Evolutionary conservation across 2,329 filamentous ascomycete genomes (phyloP), one percentile per base, ranked within the genome.

Genomic region (Colletotrichum sp.): DNA sequence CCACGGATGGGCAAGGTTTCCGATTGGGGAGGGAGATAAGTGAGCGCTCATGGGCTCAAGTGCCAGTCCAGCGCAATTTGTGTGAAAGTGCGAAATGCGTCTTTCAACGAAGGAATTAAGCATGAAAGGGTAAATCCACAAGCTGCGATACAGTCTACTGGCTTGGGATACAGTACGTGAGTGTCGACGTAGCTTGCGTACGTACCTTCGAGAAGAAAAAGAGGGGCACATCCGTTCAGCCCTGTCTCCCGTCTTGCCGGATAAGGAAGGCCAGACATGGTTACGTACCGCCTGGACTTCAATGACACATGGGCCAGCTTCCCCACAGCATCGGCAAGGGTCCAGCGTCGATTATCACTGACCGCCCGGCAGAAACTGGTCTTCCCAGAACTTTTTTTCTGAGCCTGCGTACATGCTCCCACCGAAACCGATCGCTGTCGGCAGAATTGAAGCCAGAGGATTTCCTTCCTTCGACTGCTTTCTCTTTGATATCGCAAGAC

Each of bases 331-430:
- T 30, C 16, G 27, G 16, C 68, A 75, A 25, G 72, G 72, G 27
- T 61, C 7, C 8, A n/a, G 25, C 10, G 8, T 16, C 18, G 15
- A 74, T 48, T 28, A 25, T 10, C 8, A 13, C 6, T 66, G 71
- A 83, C 82, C 82, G 81, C 82, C 80, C 77, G 82, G 82, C 82
- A 83, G 80, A 83, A 83, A 80, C 6, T 6, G 32, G 12, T n/a
- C 22, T 43, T 66, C 60, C 69, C 32, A 58, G 18, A 25, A 52
- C 28, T 78, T 75, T 73, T 75, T 78, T 56, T 13, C 39, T 48
- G n/a, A 52, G 43, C 43, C 43, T 52, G n/a, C 12, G 48, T 6
- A n/a, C 36, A 43, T 62, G 16, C 16, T 52, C 36, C 71, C 78
- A 78, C 43, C 66, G 13, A 65, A 10, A 10, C 32, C 16, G 48